phyloP scores from a whole-genome alignment of 1,139 yeast species.

The Geotrichum fermentans region DNA sequence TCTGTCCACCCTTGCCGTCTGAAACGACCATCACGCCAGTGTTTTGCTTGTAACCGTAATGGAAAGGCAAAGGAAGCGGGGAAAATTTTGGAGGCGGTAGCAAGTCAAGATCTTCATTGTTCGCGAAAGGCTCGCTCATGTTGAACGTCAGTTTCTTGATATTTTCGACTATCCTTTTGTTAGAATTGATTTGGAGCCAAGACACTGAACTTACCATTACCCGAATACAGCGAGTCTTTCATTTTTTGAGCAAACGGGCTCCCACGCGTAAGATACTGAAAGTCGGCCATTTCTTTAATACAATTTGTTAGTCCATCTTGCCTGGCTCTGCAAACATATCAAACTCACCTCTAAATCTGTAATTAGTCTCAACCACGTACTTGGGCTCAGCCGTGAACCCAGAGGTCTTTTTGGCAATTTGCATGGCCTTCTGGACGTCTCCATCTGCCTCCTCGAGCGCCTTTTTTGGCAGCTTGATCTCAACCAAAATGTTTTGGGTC shows the following conservation, averaged over 20 bases:
- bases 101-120: slow-evolving; percentile 50
- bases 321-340: slow-evolving; percentile 15
- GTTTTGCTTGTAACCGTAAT: slow-evolving; percentile 61
- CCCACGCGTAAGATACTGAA: slow-evolving; percentile 64
- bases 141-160: slow-evolving; percentile 38
- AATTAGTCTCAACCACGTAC: slow-evolving; percentile 58
- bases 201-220: slow-evolving; percentile 31
- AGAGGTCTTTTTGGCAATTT: slow-evolving; percentile 24
- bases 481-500: slow-evolving; percentile 64
- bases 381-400: slow-evolving; percentile 18
- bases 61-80: slow-evolving; percentile 67
- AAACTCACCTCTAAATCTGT: slow-evolving; percentile 54
- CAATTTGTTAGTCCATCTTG: slow-evolving; percentile 1
- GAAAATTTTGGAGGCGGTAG: slow-evolving; percentile 89
- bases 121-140: slow-evolving; percentile 30
- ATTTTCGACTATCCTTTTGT: slow-evolving; percentile 25
- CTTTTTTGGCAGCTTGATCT: slow-evolving; percentile 63
- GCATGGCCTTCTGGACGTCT: slow-evolving; percentile 51
- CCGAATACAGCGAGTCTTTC: slow-evolving; percentile 40
- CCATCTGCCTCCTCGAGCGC: slow-evolving; percentile 47
- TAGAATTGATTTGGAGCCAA: background rate
- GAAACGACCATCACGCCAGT: slow-evolving; percentile 50
- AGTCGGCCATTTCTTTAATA: slow-evolving; percentile 77
- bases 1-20: slow-evolving; percentile 45
- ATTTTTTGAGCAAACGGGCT: slow-evolving; percentile 48